phyloP scores from a whole-genome alignment of 176 grass and related monocot species.

The Hsuehochloa calcarea region DNA sequence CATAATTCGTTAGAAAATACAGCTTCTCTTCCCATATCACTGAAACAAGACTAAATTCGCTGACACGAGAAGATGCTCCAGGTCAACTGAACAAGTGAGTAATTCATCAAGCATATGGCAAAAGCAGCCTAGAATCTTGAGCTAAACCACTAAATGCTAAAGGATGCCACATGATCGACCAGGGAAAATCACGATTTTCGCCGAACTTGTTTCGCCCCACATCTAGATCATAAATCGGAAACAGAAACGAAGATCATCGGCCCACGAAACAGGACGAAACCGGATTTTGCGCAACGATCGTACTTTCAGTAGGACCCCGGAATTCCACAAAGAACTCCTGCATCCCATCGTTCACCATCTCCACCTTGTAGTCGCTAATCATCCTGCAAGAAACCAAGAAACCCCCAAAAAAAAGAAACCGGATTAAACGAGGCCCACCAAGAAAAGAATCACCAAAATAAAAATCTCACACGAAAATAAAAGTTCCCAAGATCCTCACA shows the following conservation, averaged over 20 bases:
- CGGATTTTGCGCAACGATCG: conserved; percentile 19
- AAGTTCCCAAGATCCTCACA: conserved; percentile 50
- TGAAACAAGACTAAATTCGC: neutral
- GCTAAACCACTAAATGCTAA: conserved; percentile 16
- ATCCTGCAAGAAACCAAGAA: conserved; percentile 56
- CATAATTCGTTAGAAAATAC: conserved; percentile 2
- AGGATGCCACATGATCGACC: neutral
- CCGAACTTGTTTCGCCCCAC: neutral
- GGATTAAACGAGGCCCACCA: conserved; percentile 23
- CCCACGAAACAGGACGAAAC: neutral
- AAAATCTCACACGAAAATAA: neutral
- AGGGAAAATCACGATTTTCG: neutral
- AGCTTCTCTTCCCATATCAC: neutral
- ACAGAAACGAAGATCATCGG: conserved; percentile 13
- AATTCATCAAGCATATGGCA: neutral
- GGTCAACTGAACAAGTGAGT: conserved; percentile 11
- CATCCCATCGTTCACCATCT: conserved; percentile 99
- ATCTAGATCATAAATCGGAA: conserved; percentile 30
- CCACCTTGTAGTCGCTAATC: conserved; percentile 99
- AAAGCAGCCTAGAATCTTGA: conserved; percentile 6
- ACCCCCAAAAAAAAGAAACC: neutral
- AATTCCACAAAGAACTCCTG: conserved; percentile 96
- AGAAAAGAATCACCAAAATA: conserved; percentile 15
- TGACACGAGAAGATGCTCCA: neutral
- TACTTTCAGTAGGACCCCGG: conserved; percentile 87